Evolutionary conservation across 1,284 basidiomycete genomes (phyloP).

Genomic region (Cutaneotrichosporon sp.): DNA sequence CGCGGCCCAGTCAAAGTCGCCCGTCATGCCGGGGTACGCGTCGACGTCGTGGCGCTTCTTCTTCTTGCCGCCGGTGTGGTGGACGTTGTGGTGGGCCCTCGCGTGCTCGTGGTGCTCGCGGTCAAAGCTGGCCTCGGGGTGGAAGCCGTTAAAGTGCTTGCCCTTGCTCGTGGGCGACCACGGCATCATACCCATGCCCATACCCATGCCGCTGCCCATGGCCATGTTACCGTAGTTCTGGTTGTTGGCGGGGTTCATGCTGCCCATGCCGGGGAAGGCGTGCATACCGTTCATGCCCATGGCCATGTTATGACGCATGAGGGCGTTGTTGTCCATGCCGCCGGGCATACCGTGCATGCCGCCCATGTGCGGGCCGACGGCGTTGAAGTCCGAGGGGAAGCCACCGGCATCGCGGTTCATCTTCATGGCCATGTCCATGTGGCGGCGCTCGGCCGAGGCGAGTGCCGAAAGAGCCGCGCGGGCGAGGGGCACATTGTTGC

Average conservation of each 20-base stretch:
- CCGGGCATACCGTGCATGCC: neutral
- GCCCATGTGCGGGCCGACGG: neutral
- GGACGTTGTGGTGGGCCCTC: too few species aligned
- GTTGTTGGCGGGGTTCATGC: neutral
- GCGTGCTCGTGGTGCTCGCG: too few species aligned
- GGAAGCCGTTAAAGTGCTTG: neutral
- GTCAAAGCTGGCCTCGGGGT: too few species aligned
- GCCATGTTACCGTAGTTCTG: neutral
- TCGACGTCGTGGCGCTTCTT: neutral
- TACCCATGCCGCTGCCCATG: neutral
- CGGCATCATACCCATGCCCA: neutral
- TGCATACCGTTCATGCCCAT: neutral
- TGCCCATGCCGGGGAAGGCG: neutral
- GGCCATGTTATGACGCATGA: too few species aligned
- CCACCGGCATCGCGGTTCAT: neutral
- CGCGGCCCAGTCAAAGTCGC: neutral
- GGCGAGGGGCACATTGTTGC: constrained; percentile 7
- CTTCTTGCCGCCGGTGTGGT: neutral
- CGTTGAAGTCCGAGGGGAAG: neutral
- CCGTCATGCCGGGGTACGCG: neutral
- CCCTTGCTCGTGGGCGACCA: neutral
- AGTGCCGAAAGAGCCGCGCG: constrained; percentile 4
- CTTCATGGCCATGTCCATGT: neutral
- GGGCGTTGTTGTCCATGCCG: neutral
- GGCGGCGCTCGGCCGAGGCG: neutral